Conservation (phyloP, 1,139 yeast species). For the Hansenula lynferdii region DNA sequence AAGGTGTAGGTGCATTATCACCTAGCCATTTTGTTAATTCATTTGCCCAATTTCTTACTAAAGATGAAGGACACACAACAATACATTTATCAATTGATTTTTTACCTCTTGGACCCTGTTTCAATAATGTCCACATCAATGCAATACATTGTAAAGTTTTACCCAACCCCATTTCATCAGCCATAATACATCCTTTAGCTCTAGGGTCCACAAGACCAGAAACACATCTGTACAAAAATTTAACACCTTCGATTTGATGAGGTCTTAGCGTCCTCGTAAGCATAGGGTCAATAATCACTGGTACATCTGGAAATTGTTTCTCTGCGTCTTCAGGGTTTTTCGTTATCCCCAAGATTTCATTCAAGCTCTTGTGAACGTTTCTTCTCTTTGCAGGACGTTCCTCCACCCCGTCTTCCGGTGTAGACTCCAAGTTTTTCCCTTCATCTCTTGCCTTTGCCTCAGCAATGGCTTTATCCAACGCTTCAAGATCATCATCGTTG, state of each 20-base stretch:
- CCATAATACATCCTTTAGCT: conserved; percentile 98
- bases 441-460: conserved; percentile 21
- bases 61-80: conserved; percentile 92
- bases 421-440: conserved; percentile 22
- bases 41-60: conserved; percentile 97
- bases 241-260: conserved; percentile 95
- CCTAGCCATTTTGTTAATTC: conserved; percentile 97
- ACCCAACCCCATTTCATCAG: conserved; percentile 99
- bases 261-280: conserved; percentile 84
- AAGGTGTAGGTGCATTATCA: conserved; percentile 78
- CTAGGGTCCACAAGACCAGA: conserved; percentile 82
- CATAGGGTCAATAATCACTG: conserved; percentile 93
- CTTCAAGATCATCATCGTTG: conserved; percentile 35
- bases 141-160: conserved; percentile 93
- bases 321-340: conserved; percentile 42
- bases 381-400: conserved; percentile 28
- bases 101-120: conserved; percentile 87
- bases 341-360: conserved; percentile 75
- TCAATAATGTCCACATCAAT: conserved; percentile 87
- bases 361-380: conserved; percentile 59
- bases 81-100: conserved; percentile 85
- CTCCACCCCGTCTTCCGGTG: conserved; percentile 18
- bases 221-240: conserved; percentile 84
- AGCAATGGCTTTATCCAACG: conserved; percentile 24
- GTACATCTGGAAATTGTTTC: conserved; percentile 71